Percentiles rank a stretch among this genome's conserved stretches.
These are phyloP conservation scores for Nicotiana rustica DNA, from an alignment of 305 asterid species.

Conservation along the genomic window DNA sequence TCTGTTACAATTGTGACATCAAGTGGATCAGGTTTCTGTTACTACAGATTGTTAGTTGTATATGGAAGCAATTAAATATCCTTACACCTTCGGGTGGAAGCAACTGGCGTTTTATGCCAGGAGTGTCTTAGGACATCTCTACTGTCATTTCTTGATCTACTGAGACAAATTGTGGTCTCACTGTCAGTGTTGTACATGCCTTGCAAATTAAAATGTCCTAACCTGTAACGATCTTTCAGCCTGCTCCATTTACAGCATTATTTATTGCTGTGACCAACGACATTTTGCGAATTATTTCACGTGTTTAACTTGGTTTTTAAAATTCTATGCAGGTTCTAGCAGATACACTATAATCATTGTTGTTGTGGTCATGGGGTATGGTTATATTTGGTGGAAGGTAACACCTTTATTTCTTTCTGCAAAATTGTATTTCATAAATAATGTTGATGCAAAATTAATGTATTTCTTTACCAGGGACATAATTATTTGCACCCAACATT, in stretches of 20 bases:
- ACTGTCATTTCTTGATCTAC: conserved; percentile 8
- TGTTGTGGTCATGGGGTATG: conserved; percentile 82
- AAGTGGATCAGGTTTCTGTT: conserved; percentile 71
- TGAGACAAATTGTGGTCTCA: conserved; percentile 9
- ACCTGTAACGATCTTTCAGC: background rate
- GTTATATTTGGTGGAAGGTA: conserved; percentile 99
- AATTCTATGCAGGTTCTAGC: conserved; percentile 68
- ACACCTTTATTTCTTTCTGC: conserved; percentile 23
- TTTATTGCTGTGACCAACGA: conserved; percentile 23
- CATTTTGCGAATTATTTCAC: conserved; percentile 3
- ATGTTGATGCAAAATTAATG: conserved; percentile 7
- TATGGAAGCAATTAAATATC: conserved; percentile 27
- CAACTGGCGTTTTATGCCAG: conserved; percentile 16
- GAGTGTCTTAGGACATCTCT: conserved; percentile 19
- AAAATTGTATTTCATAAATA: background rate
- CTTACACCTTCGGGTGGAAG: conserved; percentile 16
- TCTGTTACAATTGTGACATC: conserved; percentile 79
- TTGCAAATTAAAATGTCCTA: conserved; percentile 26
- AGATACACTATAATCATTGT: conserved; percentile 69
- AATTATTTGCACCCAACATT: too few species aligned
- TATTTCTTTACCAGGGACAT: too few species aligned
- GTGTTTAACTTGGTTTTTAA: conserved; percentile 18
- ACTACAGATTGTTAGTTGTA: conserved; percentile 31
- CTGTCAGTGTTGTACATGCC: conserved; percentile 15
- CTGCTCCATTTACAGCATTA: conserved; percentile 29